Percentiles rank a stretch among this genome's conserved stretches.
Conservation (phyloP, 495 filamentous ascomycete genomes). For the Diplogelasinospora grovesii region DNA sequence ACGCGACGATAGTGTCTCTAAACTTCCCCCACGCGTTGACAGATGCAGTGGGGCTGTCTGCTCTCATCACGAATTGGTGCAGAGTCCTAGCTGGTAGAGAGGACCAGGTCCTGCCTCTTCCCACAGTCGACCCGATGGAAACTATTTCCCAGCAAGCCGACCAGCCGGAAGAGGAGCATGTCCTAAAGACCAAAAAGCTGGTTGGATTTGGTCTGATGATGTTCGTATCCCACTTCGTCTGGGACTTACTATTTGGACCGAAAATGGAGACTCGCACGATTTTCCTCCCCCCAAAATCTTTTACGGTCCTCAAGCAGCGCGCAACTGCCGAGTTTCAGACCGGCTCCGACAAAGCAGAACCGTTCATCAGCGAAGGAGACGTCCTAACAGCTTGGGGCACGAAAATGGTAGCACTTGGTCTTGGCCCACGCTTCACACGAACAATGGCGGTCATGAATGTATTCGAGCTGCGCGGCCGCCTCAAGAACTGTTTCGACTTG, state of each 20-base stretch:
- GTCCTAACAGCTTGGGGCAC: slow-evolving; percentile 30
- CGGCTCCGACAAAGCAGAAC: slow-evolving; percentile 5
- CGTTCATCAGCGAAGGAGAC: slow-evolving; percentile 37
- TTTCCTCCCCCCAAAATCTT: slow-evolving; percentile 6
- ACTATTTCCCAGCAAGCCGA: slow-evolving; percentile 3
- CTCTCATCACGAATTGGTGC: slow-evolving; percentile 32
- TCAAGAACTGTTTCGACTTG: slow-evolving; percentile 5
- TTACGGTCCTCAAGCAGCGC: slow-evolving; percentile 2
- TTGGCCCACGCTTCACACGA: slow-evolving; percentile 8
- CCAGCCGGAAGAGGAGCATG: slow-evolving; percentile 14
- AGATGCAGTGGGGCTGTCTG: slow-evolving; percentile 38
- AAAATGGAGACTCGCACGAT: slow-evolving; percentile 6
- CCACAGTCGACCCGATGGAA: slow-evolving; percentile 25
- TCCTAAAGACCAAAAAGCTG: slow-evolving; percentile 18
- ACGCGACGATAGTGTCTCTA: slow-evolving; percentile 42
- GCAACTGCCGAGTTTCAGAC: slow-evolving; percentile 11
- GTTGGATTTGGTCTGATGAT: slow-evolving; percentile 16
- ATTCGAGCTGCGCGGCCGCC: slow-evolving; percentile 21
- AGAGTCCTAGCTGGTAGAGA: slow-evolving; percentile 32
- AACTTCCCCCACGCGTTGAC: slow-evolving; percentile 42
- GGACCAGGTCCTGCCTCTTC: slow-evolving; percentile 30
- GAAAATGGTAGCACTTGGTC: slow-evolving; percentile 12
- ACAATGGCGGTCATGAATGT: slow-evolving; percentile 27
- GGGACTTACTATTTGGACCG: slow-evolving; percentile 18
- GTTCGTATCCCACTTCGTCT: slow-evolving; percentile 24